phyloP scores from a whole-genome alignment of 163 green algal genomes.

The Scenedesmus sp. region DNA sequence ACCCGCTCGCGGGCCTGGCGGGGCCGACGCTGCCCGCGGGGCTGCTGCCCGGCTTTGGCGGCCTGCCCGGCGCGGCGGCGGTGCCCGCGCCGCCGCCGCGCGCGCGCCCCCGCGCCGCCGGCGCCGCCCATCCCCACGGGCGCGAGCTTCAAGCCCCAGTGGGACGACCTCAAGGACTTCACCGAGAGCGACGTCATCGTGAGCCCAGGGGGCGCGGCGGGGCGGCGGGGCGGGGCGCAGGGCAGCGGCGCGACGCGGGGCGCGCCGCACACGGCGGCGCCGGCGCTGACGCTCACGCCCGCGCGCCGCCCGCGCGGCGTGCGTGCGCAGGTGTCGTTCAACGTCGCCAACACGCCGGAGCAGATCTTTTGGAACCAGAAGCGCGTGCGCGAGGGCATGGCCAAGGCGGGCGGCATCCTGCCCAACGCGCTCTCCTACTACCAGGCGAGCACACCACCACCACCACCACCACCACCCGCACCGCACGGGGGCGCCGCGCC shows the following conservation, averaged over 20 bases:
- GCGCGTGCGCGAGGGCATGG: slow-evolving; percentile 30
- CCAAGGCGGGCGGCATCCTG: slow-evolving; percentile 33
- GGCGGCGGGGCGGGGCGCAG: too few relatives aligned
- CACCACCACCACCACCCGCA: neutral
- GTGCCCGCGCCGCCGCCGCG: slow-evolving; percentile 16
- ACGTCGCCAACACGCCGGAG: slow-evolving; percentile 40
- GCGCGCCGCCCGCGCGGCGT: too few relatives aligned
- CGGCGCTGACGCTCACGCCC: too few relatives aligned
- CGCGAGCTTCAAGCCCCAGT: slow-evolving; percentile 29
- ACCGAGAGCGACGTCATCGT: slow-evolving; percentile 33
- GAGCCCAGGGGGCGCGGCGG: too few relatives aligned
- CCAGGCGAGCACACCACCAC: slow-evolving; percentile 1
- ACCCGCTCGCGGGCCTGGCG: neutral
- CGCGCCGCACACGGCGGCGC: too few relatives aligned
- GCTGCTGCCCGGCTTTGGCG: neutral
- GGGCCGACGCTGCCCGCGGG: slow-evolving; percentile 13
- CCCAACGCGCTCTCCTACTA: slow-evolving; percentile 37
- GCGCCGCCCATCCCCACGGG: slow-evolving; percentile 29
- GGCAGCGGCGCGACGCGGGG: too few relatives aligned
- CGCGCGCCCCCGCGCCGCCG: slow-evolving; percentile 21
- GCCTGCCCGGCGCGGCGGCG: neutral
- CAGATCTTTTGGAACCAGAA: slow-evolving; percentile 44
- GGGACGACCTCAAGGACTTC: slow-evolving; percentile 40
- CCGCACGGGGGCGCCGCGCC: too few relatives aligned
- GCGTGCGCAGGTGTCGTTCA: slow-evolving; percentile 27